Evolutionary conservation across 164 flowering plant genomes (phyloP), one percentile per base, ranked within the genome.

Genomic region (Nelumbo lutea): DNA sequence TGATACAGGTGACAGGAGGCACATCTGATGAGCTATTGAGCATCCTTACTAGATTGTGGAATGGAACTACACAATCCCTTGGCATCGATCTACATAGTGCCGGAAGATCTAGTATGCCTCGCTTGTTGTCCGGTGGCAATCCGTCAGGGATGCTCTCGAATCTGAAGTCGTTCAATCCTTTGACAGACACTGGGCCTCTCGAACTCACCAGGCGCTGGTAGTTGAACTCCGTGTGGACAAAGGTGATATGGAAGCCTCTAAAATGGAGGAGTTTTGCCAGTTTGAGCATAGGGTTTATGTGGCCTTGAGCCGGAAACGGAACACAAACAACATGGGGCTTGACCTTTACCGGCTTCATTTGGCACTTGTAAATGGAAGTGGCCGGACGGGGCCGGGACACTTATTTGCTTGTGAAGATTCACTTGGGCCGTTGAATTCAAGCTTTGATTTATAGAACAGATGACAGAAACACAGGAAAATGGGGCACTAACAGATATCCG

Each of bases 231-330:
- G 75, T 67, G 67, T 53, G 53, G 57, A 73, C 71, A 60, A 73
- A 73, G 44, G 75, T 73, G 27, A 73, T 57, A 51, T 67, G 71
- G 57, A 67, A 73, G 67, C 75, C 75, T 5, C 42, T 57, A 13
- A 42, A 39, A 46, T 67, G 55, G 38, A 73, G 75, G 57, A 73
- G 44, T 42, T 73, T 67, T n/a, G 71, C 75, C 40, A 73, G 57
- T n/a, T 68, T 67, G 7, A 67, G 55, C 75, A 64, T 68, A 9
- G 68, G 69, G 65, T 52, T 61, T 42, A 72, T 60, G 65, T 72
- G 74, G 44, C 74, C 69, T 64, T 72, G 69, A 7, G 69, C 69
- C 6, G 74, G 74, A 9, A 46, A 71, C 48, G 74, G 74, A 40
- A 71, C 51, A 10, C 50, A 7, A 1, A 65, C 74, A 1, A 46